These are phyloP conservation scores for Epichloe baconii DNA, from an alignment of 2,329 filamentous ascomycete genomes.

Conservation along the genomic window DNA sequence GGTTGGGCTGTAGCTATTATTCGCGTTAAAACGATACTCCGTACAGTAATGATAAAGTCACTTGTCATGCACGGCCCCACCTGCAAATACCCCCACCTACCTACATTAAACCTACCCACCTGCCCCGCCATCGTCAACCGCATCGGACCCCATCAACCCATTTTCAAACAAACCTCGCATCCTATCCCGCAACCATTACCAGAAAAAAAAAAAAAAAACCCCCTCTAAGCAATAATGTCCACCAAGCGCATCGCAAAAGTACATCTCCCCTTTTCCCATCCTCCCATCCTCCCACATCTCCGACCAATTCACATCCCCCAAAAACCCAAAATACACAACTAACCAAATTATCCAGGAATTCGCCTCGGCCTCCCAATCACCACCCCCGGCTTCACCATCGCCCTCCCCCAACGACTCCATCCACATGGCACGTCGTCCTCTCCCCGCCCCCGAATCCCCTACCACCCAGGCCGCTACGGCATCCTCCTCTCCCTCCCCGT, in stretches of 20 bases:
- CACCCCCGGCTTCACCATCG: constrained; percentile 35
- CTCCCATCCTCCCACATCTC: background rate
- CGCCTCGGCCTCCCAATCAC: constrained; percentile 33
- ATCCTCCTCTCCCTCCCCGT: constrained; percentile 59
- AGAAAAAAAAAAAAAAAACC: background rate
- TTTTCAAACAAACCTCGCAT: too few relatives aligned
- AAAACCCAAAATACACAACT: background rate
- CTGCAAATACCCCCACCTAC: too few relatives aligned
- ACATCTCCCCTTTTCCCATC: background rate
- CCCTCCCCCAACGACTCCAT: constrained; percentile 34
- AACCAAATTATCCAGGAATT: constrained; percentile 31
- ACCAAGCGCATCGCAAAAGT: constrained; percentile 34
- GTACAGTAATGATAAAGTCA: too few relatives aligned
- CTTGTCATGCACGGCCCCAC: too few relatives aligned
- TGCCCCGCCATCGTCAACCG: background rate
- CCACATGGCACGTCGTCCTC: constrained; percentile 38
- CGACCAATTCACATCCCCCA: background rate
- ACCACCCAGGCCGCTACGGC: constrained; percentile 58
- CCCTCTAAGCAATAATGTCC: constrained; percentile 21
- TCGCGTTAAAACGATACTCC: too few relatives aligned
- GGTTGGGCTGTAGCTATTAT: too few relatives aligned
- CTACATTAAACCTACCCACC: background rate
- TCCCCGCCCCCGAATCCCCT: constrained; percentile 32
- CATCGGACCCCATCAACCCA: too few relatives aligned
- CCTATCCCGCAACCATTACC: background rate